A percentile compares a stretch with the other conserved stretches of the same genome.
These are phyloP conservation scores for Fusarium sacchari DNA, from an alignment of 2,329 filamentous ascomycete species.

Conservation along the genomic window DNA sequence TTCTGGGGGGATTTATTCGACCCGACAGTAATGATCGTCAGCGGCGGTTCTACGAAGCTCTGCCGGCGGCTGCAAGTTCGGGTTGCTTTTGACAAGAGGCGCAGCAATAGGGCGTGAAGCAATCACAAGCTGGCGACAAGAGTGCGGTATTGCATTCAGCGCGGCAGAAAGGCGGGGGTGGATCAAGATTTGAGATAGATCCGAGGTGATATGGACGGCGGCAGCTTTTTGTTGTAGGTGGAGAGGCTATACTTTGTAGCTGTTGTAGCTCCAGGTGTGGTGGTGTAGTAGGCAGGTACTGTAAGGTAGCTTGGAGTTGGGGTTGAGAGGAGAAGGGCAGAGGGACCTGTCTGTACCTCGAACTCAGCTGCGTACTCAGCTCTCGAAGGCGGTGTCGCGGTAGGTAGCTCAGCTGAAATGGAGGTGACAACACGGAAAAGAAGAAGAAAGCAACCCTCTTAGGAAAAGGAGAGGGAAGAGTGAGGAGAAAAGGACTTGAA, in stretches of 20 bases:
- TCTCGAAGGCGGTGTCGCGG: background rate
- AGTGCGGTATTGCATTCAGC: slow-evolving; percentile 1
- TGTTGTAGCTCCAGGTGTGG: slow-evolving; percentile 16
- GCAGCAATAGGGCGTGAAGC: slow-evolving; percentile 14
- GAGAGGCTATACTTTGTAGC: slow-evolving; percentile 18
- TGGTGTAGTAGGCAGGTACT: background rate
- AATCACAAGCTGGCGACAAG: slow-evolving; percentile 16
- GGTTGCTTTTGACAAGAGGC: slow-evolving; percentile 15
- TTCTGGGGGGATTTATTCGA: slow-evolving; percentile 10
- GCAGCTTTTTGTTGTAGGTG: slow-evolving; percentile 13
- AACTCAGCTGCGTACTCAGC: background rate
- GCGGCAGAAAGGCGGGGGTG: slow-evolving; percentile 29
- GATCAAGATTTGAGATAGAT: slow-evolving; percentile 16
- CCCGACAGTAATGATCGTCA: slow-evolving; percentile 21
- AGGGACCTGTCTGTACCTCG: slow-evolving; percentile 1
- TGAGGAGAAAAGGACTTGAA: background rate
- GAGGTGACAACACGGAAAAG: background rate
- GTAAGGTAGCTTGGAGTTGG: background rate
- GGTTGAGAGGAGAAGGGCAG: slow-evolving; percentile 1
- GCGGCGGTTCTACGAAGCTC: slow-evolving; percentile 22
- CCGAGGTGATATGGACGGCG: slow-evolving; percentile 15
- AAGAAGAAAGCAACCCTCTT: background rate
- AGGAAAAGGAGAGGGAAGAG: background rate
- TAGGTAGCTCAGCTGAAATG: background rate
- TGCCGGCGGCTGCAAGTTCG: slow-evolving; percentile 14